Conservation (phyloP, 208 protist genomes). For the Leishmania tropica region DNA sequence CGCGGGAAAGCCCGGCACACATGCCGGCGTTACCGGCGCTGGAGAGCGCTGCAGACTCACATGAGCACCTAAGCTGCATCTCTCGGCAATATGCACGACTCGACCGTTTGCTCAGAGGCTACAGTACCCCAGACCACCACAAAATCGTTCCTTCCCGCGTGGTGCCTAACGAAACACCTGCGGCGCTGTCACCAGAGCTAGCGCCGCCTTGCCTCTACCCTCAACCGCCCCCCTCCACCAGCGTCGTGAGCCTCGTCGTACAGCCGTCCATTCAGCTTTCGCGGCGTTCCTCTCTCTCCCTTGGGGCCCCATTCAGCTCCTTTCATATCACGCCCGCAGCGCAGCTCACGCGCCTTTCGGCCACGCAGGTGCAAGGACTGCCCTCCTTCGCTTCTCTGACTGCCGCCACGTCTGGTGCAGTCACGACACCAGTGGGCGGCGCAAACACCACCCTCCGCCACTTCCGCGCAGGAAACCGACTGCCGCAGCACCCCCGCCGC, state of each 20-base stretch:
- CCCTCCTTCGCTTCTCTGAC: not conserved
- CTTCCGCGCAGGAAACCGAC: not conserved
- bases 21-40: not conserved
- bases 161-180: not conserved
- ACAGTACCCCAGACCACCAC: not conserved
- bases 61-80: not conserved
- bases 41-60: too few species aligned
- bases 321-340: not conserved
- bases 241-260: not conserved
- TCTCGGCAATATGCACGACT: conserved; percentile 8
- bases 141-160: not conserved
- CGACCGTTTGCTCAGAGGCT: conserved; percentile 7
- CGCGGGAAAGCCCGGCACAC: too few species aligned
- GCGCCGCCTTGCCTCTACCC: not conserved
- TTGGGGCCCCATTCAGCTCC: not conserved
- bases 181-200: not conserved
- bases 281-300: not conserved
- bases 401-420: not conserved
- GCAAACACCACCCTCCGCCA: not conserved
- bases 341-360: not conserved
- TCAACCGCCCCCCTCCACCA: not conserved
- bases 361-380: not conserved
- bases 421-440: not conserved
- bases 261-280: not conserved
- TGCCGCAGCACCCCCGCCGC: not conserved